phyloP scores from a whole-genome alignment of 2,329 filamentous ascomycete species.

The Paramyrothecium sp. region DNA sequence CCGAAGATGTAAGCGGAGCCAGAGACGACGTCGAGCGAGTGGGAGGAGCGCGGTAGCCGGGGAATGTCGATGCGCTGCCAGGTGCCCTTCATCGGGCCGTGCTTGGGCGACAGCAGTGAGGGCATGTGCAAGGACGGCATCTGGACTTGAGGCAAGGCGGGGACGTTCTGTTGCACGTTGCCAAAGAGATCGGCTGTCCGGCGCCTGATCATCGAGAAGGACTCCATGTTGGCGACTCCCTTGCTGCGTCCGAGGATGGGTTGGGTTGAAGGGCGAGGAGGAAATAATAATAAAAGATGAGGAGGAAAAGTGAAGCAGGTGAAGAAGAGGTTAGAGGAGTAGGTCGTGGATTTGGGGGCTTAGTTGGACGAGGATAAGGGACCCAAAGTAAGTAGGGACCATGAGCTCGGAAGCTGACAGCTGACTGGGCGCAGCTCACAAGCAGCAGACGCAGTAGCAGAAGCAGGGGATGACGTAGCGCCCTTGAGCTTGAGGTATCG shows the following conservation, averaged over 20 bases:
- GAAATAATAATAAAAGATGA: not conserved
- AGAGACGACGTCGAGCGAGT: slow-evolving; percentile 62
- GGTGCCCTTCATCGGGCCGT: slow-evolving; percentile 48
- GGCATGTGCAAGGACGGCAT: slow-evolving; percentile 2
- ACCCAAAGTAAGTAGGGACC: not conserved
- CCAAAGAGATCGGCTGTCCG: slow-evolving; percentile 53
- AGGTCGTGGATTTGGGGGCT: too few species aligned
- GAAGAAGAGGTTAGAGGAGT: not conserved
- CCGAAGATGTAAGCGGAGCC: slow-evolving; percentile 69
- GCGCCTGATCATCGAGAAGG: slow-evolving; percentile 51
- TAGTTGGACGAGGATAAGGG: not conserved
- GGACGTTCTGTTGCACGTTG: slow-evolving; percentile 46
- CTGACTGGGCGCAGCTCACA: not conserved
- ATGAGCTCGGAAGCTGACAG: not conserved
- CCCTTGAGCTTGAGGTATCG: not conserved
- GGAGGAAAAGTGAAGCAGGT: not conserved
- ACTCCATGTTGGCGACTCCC: slow-evolving; percentile 41
- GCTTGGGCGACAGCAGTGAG: slow-evolving; percentile 10
- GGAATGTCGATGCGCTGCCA: slow-evolving; percentile 59
- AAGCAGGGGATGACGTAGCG: not conserved
- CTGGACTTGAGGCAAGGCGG: slow-evolving; percentile 28
- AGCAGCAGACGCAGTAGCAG: too few species aligned
- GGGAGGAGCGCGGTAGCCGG: slow-evolving; percentile 69
- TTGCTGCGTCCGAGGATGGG: not conserved
- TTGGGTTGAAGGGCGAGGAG: not conserved